Evolutionary conservation across 768 basidiomycete genomes (phyloP).

Genomic region (Calocybe cyanea): DNA sequence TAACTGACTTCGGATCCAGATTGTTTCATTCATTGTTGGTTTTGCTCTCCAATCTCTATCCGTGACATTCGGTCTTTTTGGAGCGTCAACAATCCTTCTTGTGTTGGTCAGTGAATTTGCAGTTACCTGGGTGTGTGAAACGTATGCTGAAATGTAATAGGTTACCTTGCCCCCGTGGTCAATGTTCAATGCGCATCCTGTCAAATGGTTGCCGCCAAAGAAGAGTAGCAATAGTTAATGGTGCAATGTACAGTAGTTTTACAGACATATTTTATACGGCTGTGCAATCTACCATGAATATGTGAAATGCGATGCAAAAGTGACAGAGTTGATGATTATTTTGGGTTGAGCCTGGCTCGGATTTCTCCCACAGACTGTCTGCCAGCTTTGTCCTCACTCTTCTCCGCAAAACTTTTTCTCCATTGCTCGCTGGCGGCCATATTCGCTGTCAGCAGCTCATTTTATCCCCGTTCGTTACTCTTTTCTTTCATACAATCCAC

Average conservation of each 20-base stretch:
- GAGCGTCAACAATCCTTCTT: constrained; percentile 32
- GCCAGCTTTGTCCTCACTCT: background rate
- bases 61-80: constrained; percentile 50
- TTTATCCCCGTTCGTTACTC: too few relatives aligned
- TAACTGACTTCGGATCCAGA: too few relatives aligned
- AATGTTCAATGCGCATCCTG: constrained; percentile 56
- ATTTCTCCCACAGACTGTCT: background rate
- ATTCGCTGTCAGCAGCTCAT: too few relatives aligned
- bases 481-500: too few relatives aligned
- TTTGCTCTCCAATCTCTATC: constrained; percentile 53
- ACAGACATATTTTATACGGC: too few relatives aligned
- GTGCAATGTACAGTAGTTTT: too few relatives aligned
- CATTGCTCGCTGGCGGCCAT: too few relatives aligned
- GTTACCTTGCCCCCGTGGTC: constrained; percentile 62
- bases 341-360: background rate
- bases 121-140: too few relatives aligned
- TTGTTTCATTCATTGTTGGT: constrained; percentile 37
- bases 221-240: background rate
- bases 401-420: background rate
- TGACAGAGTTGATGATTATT: background rate
- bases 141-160: too few relatives aligned
- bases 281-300: too few relatives aligned
- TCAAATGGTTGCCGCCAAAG: constrained; percentile 50
- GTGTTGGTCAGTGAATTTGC: constrained; percentile 33
- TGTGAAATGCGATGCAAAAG: too few relatives aligned